Conservation (phyloP, 306 rosid species). For the Abrus precatorius region DNA sequence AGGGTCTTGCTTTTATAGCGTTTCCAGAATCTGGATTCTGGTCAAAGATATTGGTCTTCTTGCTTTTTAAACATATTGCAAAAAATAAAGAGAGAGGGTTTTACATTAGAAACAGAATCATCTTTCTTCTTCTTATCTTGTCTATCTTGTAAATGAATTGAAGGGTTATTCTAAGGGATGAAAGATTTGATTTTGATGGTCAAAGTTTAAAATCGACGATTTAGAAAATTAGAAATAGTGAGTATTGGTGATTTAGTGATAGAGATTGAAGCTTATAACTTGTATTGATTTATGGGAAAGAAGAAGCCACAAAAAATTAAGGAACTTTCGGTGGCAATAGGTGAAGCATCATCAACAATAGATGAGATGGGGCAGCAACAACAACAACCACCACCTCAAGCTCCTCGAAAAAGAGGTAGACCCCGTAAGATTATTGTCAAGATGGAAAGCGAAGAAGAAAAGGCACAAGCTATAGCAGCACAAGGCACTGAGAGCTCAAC, state of each 20-base stretch:
- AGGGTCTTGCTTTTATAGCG: conserved; percentile 44
- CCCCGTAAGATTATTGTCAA: conserved; percentile 77
- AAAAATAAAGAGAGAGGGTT: conserved; percentile 5
- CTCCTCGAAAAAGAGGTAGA: conserved; percentile 84
- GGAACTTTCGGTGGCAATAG: conserved; percentile 80
- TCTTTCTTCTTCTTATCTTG: conserved; percentile 1
- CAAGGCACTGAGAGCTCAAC: conserved; percentile 47
- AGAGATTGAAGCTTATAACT: background rate
- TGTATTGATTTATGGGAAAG: conserved; percentile 63
- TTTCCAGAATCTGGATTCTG: conserved; percentile 52
- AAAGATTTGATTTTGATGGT: conserved; percentile 40
- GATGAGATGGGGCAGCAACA: conserved; percentile 54
- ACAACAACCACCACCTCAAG: conserved; percentile 50
- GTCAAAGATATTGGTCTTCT: conserved; percentile 65
- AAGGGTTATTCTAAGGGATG: background rate
- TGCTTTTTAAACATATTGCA: conserved; percentile 37
- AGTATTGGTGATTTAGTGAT: conserved; percentile 3
- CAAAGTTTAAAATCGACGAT: background rate
- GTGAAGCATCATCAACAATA: conserved; percentile 74
- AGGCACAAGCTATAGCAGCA: conserved; percentile 14
- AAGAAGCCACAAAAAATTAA: conserved; percentile 79
- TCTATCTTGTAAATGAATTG: conserved; percentile 14
- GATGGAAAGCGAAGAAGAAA: conserved; percentile 43
- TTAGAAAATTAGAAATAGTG: conserved; percentile 7
- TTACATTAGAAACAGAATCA: conserved; percentile 38